Evolutionary conservation across 768 basidiomycete genomes (phyloP), one percentile per base, ranked within the genome.

Genomic region (Sistotremastrum suecicum): DNA sequence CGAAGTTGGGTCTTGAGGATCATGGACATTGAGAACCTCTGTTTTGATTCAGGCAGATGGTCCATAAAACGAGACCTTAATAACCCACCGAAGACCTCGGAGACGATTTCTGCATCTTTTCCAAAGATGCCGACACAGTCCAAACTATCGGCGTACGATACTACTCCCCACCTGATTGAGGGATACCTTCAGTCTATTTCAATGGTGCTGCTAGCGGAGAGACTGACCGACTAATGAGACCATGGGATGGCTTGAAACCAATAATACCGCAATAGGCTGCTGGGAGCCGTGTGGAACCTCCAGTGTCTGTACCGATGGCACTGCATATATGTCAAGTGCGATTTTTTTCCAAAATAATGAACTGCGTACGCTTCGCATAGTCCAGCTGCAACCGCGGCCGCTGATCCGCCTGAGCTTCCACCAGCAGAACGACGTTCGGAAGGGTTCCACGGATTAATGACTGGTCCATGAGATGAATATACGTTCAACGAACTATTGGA

Each of bases 201-300:
- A 29, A 31, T 31, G n/a, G 43, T 29, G 46, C 38, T 34, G 45
- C 37, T 37, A 5, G 9, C 38, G 33, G 34, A 20, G 43, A 7
- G n/a, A 58, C 66, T 45, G 44, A 87, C 86, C 89, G 72, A 55
- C 87, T 90, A 32, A 97, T 63, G 37, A 97, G 66, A 3, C 94
- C 94, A 54, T 97, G 97, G 0, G 91, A 92, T 0, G 94, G 94
- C 56, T 99, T 99, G 39, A 97, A 63, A 0, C 95, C 95, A 2
- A 86, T 78, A 1, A 95, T 68, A 4, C 91, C 89, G 53, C 89
- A 95, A 56, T 97, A 97, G 2, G 90, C 80, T 0, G 95, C 95
- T 0, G 95, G 95, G 2, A 99, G 66, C 37, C 94, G 75, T 7
- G 83, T 80, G 4, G 95, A 98, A 1, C 94, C 95, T 5, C 95